A percentile compares a stretch with the other conserved stretches of the same genome.
These are phyloP conservation scores for Cryptococcus floricola DNA, from an alignment of 1,284 basidiomycete species.

Conservation along the genomic window DNA sequence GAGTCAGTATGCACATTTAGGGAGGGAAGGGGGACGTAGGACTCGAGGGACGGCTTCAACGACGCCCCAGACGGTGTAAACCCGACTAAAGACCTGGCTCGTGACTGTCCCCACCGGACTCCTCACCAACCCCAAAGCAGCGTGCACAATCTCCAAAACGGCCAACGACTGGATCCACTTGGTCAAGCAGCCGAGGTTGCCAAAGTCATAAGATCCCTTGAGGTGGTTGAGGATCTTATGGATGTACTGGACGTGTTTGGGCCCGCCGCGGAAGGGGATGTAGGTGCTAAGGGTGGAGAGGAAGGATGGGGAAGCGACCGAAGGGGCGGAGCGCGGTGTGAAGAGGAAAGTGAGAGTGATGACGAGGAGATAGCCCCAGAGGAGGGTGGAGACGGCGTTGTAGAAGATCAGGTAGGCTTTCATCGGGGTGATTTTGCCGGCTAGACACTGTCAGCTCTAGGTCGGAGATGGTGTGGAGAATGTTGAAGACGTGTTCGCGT, in stretches of 20 bases:
- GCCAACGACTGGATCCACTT: conserved; percentile 77
- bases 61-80: conserved; percentile 85
- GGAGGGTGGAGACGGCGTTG: conserved; percentile 67
- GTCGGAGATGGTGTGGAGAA: not conserved
- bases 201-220: conserved; percentile 48
- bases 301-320: conserved; percentile 4
- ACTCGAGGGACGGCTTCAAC: conserved; percentile 57
- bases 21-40: conserved; percentile 3
- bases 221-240: conserved; percentile 56
- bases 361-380: conserved; percentile 69
- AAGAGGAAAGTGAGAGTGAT: conserved; percentile 43
- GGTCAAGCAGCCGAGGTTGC: conserved; percentile 59
- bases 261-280: conserved; percentile 4
- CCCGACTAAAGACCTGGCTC: conserved; percentile 80
- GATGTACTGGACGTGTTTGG: conserved; percentile 17
- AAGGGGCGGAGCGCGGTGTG: conserved; percentile 17
- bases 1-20: not conserved
- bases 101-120: conserved; percentile 75
- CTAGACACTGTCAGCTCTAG: not conserved
- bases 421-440: conserved; percentile 25
- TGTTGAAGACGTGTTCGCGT: too few species aligned
- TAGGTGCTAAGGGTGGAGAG: conserved; percentile 30
- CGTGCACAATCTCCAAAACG: conserved; percentile 76
- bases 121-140: conserved; percentile 74
- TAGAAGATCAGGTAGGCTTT: conserved; percentile 68